Evolutionary conservation across 2,329 filamentous ascomycete genomes (phyloP).

Genomic region (Trichoderma guizhouense): DNA sequence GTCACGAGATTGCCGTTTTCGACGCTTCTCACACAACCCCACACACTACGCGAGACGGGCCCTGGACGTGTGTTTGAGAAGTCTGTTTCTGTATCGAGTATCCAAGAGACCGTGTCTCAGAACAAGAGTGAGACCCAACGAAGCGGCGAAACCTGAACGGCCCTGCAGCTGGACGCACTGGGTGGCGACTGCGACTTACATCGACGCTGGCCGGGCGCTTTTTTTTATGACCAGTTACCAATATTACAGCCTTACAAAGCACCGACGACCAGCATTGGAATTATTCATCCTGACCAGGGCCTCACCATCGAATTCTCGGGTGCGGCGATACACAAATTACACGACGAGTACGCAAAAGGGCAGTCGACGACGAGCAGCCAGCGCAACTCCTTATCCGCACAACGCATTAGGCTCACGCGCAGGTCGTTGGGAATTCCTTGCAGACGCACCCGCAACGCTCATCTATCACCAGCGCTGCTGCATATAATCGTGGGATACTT

Average conservation of each 20-base stretch:
- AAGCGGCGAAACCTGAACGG: neutral
- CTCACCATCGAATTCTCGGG: neutral
- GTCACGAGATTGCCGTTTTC: conserved; percentile 16
- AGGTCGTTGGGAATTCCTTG: conserved; percentile 6
- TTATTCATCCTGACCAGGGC: conserved; percentile 1
- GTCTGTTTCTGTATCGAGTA: neutral
- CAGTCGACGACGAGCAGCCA: neutral
- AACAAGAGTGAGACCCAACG: conserved; percentile 9
- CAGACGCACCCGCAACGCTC: neutral
- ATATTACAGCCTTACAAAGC: conserved; percentile 6
- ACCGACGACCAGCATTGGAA: neutral
- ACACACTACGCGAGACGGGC: conserved; percentile 3
- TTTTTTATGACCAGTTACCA: neutral
- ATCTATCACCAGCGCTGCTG: neutral
- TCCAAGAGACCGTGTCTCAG: conserved; percentile 6
- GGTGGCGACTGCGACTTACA: conserved; percentile 12
- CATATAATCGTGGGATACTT: neutral
- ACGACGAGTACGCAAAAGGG: neutral
- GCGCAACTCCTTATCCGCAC: neutral
- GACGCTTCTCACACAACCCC: conserved; percentile 1
- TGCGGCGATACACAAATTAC: neutral
- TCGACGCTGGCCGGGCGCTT: neutral
- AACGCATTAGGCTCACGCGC: conserved; percentile 3
- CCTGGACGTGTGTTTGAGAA: conserved; percentile 9
- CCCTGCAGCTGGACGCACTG: conserved; percentile 1